A percentile compares a stretch with the other conserved stretches of the same genome.
Conservation (phyloP, 768 basidiomycete genomes). For the Ramaria sp. region DNA sequence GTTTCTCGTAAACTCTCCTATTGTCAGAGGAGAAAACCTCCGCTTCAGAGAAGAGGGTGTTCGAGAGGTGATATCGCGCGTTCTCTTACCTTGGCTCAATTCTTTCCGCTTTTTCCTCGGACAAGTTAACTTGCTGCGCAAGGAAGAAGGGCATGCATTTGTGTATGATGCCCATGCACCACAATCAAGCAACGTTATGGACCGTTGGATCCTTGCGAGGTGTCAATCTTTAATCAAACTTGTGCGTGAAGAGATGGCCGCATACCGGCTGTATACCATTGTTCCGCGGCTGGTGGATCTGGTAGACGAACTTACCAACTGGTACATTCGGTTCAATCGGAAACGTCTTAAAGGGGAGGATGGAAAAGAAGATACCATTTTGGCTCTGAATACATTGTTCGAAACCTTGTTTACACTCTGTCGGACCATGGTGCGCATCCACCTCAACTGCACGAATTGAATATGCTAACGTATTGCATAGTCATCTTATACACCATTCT, state of each 20-base stretch:
- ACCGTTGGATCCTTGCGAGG: slow-evolving; percentile 95
- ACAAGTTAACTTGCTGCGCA: slow-evolving; percentile 82
- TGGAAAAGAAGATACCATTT: slow-evolving; percentile 74
- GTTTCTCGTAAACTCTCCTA: slow-evolving; percentile 98
- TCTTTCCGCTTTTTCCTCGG: slow-evolving; percentile 98
- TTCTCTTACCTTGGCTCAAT: slow-evolving; percentile 96
- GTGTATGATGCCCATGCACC: slow-evolving; percentile 80
- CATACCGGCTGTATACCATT: slow-evolving; percentile 95
- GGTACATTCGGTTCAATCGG: slow-evolving; percentile 99
- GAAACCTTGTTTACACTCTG: slow-evolving; percentile 92
- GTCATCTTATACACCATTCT: slow-evolving; percentile 98
- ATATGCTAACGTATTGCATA: slow-evolving; percentile 19
- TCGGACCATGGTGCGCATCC: slow-evolving; percentile 73
- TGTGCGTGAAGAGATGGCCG: slow-evolving; percentile 91
- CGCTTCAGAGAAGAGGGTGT: slow-evolving; percentile 98
- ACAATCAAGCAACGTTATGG: slow-evolving; percentile 89
- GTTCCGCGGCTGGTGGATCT: slow-evolving; percentile 89
- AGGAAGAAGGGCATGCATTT: slow-evolving; percentile 67
- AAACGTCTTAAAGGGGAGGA: slow-evolving; percentile 92
- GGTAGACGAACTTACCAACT: slow-evolving; percentile 94
- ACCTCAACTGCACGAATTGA: not conserved
- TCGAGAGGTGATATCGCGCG: slow-evolving; percentile 91
- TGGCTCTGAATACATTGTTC: slow-evolving; percentile 91
- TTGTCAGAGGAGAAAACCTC: slow-evolving; percentile 94
- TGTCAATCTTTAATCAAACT: slow-evolving; percentile 93